Percentiles rank a stretch among this genome's conserved stretches.
phyloP scores from a whole-genome alignment of 1,139 yeast genomes.

The Kazachstania sp. region DNA sequence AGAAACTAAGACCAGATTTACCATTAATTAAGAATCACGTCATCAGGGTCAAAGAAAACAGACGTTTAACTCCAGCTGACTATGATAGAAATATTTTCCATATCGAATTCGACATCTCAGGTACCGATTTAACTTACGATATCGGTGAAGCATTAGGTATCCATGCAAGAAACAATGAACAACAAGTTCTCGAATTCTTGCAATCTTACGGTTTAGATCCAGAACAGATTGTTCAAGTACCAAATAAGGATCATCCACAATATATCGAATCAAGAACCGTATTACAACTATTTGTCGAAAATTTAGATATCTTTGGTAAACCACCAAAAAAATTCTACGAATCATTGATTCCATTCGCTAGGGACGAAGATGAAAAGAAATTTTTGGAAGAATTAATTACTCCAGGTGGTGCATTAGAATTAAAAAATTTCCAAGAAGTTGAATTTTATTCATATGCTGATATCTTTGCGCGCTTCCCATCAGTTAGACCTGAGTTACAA shows the following conservation, averaged over 20 bases:
- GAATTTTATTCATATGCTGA: conserved; percentile 78
- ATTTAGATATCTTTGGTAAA: conserved; percentile 83
- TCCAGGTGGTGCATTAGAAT: conserved; percentile 76
- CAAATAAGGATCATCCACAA: conserved; percentile 56
- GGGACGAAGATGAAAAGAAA: conserved; percentile 58
- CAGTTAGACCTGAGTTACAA: conserved; percentile 72
- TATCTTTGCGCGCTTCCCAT: conserved; percentile 66
- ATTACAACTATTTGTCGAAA: conserved; percentile 70
- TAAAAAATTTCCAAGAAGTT: conserved; percentile 79
- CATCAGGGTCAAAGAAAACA: conserved; percentile 85
- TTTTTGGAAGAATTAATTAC: conserved; percentile 56
- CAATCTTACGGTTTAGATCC: conserved; percentile 56
- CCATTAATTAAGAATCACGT: conserved; percentile 73
- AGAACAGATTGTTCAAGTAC: conserved; percentile 60
- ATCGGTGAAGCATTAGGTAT: conserved; percentile 97
- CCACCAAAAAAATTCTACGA: conserved; percentile 95
- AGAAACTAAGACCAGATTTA: conserved; percentile 76
- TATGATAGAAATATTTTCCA: conserved; percentile 96
- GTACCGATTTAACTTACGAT: conserved; percentile 84
- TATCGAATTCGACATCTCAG: conserved; percentile 84
- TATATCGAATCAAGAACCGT: conserved; percentile 67
- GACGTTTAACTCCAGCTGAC: conserved; percentile 83
- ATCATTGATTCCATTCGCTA: conserved; percentile 63
- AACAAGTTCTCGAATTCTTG: conserved; percentile 61
- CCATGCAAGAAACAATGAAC: conserved; percentile 75